Evolutionary conservation across 305 asterid species (phyloP), one percentile per base, ranked within the genome.

Genomic region (Rubia balearica): DNA sequence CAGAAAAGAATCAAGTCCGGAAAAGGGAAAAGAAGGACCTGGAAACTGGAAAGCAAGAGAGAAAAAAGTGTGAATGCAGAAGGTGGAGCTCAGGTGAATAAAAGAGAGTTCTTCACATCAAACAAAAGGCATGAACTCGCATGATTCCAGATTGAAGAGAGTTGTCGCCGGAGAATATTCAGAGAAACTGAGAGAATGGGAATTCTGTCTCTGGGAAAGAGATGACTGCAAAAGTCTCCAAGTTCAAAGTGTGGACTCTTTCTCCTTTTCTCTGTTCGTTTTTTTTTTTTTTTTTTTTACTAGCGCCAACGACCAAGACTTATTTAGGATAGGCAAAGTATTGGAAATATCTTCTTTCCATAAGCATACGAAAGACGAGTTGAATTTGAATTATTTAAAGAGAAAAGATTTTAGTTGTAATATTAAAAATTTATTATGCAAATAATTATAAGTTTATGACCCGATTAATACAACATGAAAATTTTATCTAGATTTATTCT

Each of bases 221-320:
- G 59, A 53, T 24, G 59, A 53, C 59, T 53, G 59, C 59, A 53
- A n/a, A 53, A 53, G 59, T 53, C 59, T 53, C 59, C 59, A n/a
- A 53, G 24, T n/a, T 53, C 59, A 53, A 53, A 53, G 59, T 53
- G 59, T 53, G 59, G 59, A 53, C 59, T 33, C 36, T 33, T 42
- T 42, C 46, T 42, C 46, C 11, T 42, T 42, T 42, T 42, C 0
- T 9, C 1, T 42, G 1, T 9, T 42, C 8, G 1, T 9, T 42
- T 42, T 42, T 42, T 42, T 0, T 42, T 7, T 42, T 42, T 1
- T 6, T 6, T 9, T 8, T 41, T 3, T 41, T 6, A 42, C 11
- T 42, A 42, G 46, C 46, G 8, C 46, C 46, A 42, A 42, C 36
- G 46, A 42, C 46, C 46, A 42, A 42, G 46, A 42, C 11, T 42